phyloP scores from a whole-genome alignment of 768 basidiomycete species.

The Boletus tomentosulus region DNA sequence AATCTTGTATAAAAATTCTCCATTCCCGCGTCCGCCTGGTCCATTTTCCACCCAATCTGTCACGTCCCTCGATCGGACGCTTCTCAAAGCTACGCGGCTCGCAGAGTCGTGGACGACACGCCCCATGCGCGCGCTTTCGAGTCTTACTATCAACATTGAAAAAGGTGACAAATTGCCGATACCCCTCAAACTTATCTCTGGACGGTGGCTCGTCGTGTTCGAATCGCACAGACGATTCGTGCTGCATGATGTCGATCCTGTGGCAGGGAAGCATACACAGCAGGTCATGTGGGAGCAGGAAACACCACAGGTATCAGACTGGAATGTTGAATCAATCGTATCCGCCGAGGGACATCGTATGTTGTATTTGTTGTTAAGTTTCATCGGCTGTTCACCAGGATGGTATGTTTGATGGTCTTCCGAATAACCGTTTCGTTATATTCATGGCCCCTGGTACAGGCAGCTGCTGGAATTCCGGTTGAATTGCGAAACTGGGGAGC shows the following conservation, averaged over 20 bases:
- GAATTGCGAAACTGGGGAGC: background rate
- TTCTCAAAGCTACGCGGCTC: background rate
- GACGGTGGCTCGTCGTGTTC: background rate
- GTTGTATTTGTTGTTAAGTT: background rate
- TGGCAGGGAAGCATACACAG: no score
- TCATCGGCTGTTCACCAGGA: fast-evolving
- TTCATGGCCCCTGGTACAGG: background rate
- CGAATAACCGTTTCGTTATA: no score
- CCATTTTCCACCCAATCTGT: background rate
- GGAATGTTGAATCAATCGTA: background rate
- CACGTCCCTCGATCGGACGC: background rate
- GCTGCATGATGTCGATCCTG: background rate
- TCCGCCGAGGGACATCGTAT: background rate
- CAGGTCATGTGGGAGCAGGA: background rate
- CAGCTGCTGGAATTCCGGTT: background rate
- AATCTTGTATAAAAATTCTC: background rate
- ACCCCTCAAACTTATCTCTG: background rate
- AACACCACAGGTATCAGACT: background rate
- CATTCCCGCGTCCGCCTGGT: background rate
- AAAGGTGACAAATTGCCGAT: no score
- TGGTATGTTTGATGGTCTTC: background rate
- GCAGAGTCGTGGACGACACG: background rate
- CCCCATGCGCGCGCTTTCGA: background rate
- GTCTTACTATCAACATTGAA: background rate
- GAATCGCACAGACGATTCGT: background rate